Evolutionary conservation across 2,329 filamentous ascomycete genomes (phyloP).

Genomic region (Aspergillus japonicus): DNA sequence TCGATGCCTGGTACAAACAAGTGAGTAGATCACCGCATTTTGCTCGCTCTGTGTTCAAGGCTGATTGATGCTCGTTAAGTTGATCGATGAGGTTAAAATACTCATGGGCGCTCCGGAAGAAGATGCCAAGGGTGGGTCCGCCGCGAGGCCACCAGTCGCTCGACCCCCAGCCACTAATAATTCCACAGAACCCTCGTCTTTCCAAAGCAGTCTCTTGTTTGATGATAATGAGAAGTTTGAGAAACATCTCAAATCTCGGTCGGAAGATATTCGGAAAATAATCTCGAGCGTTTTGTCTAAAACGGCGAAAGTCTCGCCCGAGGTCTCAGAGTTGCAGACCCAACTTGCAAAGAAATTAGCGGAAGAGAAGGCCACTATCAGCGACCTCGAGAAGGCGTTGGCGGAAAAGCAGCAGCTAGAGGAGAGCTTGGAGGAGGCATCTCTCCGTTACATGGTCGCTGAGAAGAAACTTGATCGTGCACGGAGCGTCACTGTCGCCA

Average conservation of each 20-base stretch:
- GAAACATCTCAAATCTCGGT: constrained; percentile 73
- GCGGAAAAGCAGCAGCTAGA: constrained; percentile 81
- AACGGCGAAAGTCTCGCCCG: constrained; percentile 54
- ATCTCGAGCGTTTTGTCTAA: constrained; percentile 66
- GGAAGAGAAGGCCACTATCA: constrained; percentile 75
- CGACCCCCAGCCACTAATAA: constrained; percentile 5
- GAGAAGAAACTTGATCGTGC: constrained; percentile 91
- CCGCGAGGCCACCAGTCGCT: not conserved
- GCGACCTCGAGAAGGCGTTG: constrained; percentile 71
- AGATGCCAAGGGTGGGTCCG: constrained; percentile 30
- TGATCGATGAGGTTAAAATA: constrained; percentile 50
- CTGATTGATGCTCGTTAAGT: constrained; percentile 32
- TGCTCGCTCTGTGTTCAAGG: not conserved
- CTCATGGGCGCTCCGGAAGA: constrained; percentile 34
- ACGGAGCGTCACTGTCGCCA: constrained; percentile 85
- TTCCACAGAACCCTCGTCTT: constrained; percentile 28
- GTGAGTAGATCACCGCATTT: constrained; percentile 50
- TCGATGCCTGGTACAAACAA: constrained; percentile 94
- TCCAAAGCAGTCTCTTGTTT: constrained; percentile 57
- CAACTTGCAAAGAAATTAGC: constrained; percentile 74
- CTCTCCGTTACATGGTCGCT: constrained; percentile 87
- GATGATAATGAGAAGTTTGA: constrained; percentile 65
- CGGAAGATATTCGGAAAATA: constrained; percentile 71
- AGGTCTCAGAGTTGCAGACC: constrained; percentile 69
- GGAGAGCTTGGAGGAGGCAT: constrained; percentile 83